Base-by-base conservation (phyloP, 768 basidiomycete genomes). In the Mycena latifolia region DNA sequence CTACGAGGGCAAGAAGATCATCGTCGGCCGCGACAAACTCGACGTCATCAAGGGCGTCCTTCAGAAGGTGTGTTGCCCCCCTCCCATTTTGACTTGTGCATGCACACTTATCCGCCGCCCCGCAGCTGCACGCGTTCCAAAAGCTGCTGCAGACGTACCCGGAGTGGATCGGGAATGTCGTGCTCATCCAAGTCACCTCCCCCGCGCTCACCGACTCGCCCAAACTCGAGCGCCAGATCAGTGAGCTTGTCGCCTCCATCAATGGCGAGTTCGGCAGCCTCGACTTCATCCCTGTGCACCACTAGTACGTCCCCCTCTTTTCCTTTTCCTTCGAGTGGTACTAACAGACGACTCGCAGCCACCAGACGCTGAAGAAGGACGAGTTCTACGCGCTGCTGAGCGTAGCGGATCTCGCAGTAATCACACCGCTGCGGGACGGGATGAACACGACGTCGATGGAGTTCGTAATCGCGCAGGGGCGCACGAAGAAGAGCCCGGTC, bases 361-460 rank as follows among this genome's bases (percentile, higher is more conserved):
- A 99, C 79, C 97, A 99, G 79, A 90, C 94, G 1, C 89, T 99
- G 73, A 97, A 97, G 78, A 94, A 95, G 77, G 95, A 99, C 78
- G 97, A 99, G 76, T 99, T 98, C 78, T 98, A 98, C 78, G 97
- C 95, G 0, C 85, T 99, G 15, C 83, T 99, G 39, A 91, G 89
- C 60, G 96, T 94, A 5, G 96, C 97, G 8, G 96, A 98, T 75
- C 85, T 99, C 15, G 97, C 92, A 18, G 91, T 99, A 45, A 97
- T 98, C 77, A 98, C 97, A 0, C 95, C 96, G 0, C 85, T 98
- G 9, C 89, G 97, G 35, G 97, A 99, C 74, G 98, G 97, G 8
- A 99, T 99, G 98, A 99, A 99, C 84, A 98, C 97, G 17, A 98
- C 96, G 0, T 92, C 91, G 55, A 97, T 98, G 95, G 97, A 99